Conservation (phyloP, 331 rosid species). For the Cydonia oblonga region DNA sequence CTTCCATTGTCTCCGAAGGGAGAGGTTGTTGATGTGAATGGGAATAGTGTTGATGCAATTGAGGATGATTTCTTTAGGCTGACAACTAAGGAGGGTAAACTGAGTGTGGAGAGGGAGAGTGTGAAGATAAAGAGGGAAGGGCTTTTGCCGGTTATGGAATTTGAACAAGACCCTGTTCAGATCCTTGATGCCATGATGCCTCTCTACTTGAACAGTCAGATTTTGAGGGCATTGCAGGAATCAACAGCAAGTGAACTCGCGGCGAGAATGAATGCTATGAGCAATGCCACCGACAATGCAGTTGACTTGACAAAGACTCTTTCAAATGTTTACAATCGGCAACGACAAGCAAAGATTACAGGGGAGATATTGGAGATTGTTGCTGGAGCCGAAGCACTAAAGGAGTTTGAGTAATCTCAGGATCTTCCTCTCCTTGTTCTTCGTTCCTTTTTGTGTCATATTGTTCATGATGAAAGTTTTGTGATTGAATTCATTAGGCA, state of each 20-base stretch:
- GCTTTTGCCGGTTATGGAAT: slow-evolving; percentile 45
- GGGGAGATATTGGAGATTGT: slow-evolving; percentile 80
- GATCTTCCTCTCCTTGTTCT: neutral
- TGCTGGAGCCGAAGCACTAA: slow-evolving; percentile 70
- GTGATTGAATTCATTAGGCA: neutral
- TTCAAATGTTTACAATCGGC: slow-evolving; percentile 38
- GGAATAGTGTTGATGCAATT: slow-evolving; percentile 45
- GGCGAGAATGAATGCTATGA: slow-evolving; percentile 79
- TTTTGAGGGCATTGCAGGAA: slow-evolving; percentile 69
- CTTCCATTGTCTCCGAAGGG: slow-evolving; percentile 55
- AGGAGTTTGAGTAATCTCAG: slow-evolving; percentile 24
- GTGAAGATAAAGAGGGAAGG: slow-evolving; percentile 15
- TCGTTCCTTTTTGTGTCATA: neutral
- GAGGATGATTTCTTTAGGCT: slow-evolving; percentile 68
- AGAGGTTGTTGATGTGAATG: slow-evolving; percentile 39
- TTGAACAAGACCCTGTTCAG: slow-evolving; percentile 81
- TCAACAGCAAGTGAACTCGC: slow-evolving; percentile 79
- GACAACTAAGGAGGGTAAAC: slow-evolving; percentile 51
- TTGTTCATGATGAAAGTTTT: neutral
- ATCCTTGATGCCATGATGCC: slow-evolving; percentile 91
- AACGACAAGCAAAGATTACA: slow-evolving; percentile 67
- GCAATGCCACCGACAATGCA: slow-evolving; percentile 68
- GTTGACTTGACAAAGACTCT: slow-evolving; percentile 52
- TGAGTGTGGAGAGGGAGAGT: slow-evolving; percentile 42
- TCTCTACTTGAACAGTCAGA: slow-evolving; percentile 66